Base-by-base conservation (phyloP, 345 rosid species). In the Conringia planisiliqua region DNA sequence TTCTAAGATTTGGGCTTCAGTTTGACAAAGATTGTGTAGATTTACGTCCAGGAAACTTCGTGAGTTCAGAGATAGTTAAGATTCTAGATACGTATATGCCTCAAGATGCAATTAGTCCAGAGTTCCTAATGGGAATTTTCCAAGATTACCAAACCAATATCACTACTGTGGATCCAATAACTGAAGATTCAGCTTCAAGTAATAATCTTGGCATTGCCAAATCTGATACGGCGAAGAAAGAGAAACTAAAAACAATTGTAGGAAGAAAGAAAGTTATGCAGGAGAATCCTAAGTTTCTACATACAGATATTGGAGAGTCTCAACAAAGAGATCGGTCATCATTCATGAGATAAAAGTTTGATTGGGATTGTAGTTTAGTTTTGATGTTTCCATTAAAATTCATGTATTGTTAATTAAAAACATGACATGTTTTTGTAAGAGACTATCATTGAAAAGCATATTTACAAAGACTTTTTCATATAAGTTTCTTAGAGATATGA, bases 1-100 rank as follows among this genome's bases (percentile, higher is more conserved):
- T 38, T 22, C 24, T 70, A 43, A 74, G 71, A 5, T 81, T 71
- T 62, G 86, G 85, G 40, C 22, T 12, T 51, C 7, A 35, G 55
- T 83, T 79, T 71, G 86, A 72, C 46, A 46, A 10, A 47, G 66
- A 61, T 1, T 72, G 71, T 20, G 85, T 80, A 27, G 57, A 79
- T 68, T 67, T 83, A 43, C 44, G 46, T 0, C 75, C 43, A 11
- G 81, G 72, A 9, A 71, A 78, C 72, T 18, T 78, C 3, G 81
- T 78, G 55, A 38, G 14, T 17, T 30, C 29, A 0, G 58, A 78
- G 62, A 71, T 78, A 12, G 27, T 71, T 30, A 33, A 60, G n/a
- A 72, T 72, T 66, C 64, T 78, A 9, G 72, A 72, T 40, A 58
- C 12, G 4, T 58, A 16, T 0, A 18, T 20, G 52, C 20, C 40